These are phyloP conservation scores for Solanum tarijense DNA, from an alignment of 257 asterid species.

Conservation along the genomic window DNA sequence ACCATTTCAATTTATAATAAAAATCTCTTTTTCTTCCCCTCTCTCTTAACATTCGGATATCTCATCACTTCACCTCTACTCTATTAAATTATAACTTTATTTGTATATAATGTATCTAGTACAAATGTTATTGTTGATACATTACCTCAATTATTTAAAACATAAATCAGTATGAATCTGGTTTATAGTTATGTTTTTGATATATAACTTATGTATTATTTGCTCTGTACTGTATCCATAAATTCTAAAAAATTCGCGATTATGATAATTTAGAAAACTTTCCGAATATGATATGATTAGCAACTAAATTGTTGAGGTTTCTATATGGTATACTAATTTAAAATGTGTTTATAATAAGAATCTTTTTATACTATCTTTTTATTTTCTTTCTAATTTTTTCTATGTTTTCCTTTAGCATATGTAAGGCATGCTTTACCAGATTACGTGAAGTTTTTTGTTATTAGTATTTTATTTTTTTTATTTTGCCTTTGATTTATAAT, in stretches of 20 bases:
- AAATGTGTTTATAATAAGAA: not conserved
- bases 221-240: fast-evolving
- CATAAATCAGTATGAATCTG: too few species aligned
- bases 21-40: too few species aligned
- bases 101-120: too few species aligned
- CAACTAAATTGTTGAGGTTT: not conserved
- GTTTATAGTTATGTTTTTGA: too few species aligned
- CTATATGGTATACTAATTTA: not conserved
- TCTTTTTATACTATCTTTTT: not conserved
- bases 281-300: not conserved
- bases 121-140: too few species aligned
- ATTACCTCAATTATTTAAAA: too few species aligned
- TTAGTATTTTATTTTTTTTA: not conserved
- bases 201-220: not conserved
- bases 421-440: not conserved
- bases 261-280: too few species aligned
- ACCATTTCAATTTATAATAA: too few species aligned
- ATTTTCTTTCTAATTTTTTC: not conserved
- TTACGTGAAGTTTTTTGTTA: not conserved
- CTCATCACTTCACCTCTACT: too few species aligned
- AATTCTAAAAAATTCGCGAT: fast-evolving
- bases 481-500: not conserved
- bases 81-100: too few species aligned
- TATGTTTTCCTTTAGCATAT: not conserved
- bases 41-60: too few species aligned